Evolutionary conservation across 108 stramenopile species (phyloP).

Genomic region (Stephanodiscus minutulus): DNA sequence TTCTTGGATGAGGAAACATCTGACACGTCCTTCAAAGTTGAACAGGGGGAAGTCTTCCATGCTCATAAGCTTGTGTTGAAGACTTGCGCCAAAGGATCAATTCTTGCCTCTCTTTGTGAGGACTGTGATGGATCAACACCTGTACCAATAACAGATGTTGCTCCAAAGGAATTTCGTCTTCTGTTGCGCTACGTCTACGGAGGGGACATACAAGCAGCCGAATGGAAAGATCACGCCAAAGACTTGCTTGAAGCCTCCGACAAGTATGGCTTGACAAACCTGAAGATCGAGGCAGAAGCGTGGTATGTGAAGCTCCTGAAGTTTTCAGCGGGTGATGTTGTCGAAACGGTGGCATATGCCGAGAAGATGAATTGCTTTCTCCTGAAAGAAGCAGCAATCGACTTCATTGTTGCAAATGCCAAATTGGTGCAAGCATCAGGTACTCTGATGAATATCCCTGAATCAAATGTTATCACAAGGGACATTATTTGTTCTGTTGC

Average conservation of each 20-base stretch:
- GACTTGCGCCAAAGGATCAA: not conserved
- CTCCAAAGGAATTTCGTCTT: slow-evolving; percentile 22
- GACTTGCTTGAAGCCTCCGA: slow-evolving; percentile 34
- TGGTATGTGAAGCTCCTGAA: slow-evolving; percentile 2
- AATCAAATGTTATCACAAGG: not conserved
- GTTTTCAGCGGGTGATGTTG: slow-evolving; percentile 15
- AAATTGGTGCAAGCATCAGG: slow-evolving; percentile 15
- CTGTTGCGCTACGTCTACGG: slow-evolving; percentile 29
- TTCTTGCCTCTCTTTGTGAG: slow-evolving; percentile 23
- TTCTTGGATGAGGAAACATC: not conserved
- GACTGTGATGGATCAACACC: slow-evolving; percentile 13
- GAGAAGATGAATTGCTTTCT: slow-evolving; percentile 17
- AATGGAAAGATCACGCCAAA: slow-evolving; percentile 17
- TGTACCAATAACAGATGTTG: slow-evolving; percentile 23
- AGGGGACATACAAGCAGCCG: slow-evolving; percentile 4
- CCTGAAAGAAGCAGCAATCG: slow-evolving; percentile 25
- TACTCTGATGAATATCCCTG: not conserved
- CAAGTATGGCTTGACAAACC: slow-evolving; percentile 20
- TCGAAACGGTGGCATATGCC: slow-evolving; percentile 22
- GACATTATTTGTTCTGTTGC: not conserved
- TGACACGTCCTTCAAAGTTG: not conserved
- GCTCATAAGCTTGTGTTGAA: slow-evolving; percentile 11
- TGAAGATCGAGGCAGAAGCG: slow-evolving; percentile 36
- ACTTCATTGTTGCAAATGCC: slow-evolving; percentile 21
- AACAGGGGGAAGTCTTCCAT: not conserved